These are phyloP conservation scores for Cercospora berteroae DNA, from an alignment of 2,329 filamentous ascomycete species.

Conservation along the genomic window DNA sequence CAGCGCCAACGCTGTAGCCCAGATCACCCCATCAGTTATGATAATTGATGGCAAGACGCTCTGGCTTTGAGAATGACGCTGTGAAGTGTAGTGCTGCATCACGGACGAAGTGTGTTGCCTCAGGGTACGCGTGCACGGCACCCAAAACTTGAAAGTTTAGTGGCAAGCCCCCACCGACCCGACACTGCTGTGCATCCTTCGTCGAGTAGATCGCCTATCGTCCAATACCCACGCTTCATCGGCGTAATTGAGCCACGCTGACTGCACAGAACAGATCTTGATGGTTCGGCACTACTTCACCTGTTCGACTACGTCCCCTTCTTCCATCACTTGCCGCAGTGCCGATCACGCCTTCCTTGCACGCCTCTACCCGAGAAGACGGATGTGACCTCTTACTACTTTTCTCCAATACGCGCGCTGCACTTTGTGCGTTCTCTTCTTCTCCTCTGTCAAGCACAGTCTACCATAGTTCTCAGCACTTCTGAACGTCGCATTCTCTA, in stretches of 20 bases:
- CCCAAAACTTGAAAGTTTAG: not conserved
- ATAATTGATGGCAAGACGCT: not conserved
- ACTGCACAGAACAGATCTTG: not conserved
- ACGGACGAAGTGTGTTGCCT: not conserved
- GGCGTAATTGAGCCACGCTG: not conserved
- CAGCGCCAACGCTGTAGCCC: not conserved
- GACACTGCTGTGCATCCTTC: not conserved
- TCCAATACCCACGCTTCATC: not conserved
- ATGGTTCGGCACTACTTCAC: not conserved
- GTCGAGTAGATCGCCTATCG: not conserved
- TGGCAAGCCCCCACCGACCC: not conserved
- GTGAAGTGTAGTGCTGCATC: not conserved
- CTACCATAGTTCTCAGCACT: not conserved
- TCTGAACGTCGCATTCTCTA: not conserved
- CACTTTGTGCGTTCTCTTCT: not conserved
- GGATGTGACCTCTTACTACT: not conserved
- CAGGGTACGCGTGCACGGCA: not conserved
- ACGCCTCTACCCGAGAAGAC: not conserved
- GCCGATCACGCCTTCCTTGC: conserved; percentile 2
- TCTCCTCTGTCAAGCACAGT: not conserved
- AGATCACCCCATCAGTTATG: not conserved
- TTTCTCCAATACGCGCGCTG: not conserved
- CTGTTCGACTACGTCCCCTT: not conserved
- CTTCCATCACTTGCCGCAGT: not conserved
- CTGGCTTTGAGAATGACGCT: not conserved